Conservation (phyloP, 2,329 filamentous ascomycete species). For the Fusarium secorum region DNA sequence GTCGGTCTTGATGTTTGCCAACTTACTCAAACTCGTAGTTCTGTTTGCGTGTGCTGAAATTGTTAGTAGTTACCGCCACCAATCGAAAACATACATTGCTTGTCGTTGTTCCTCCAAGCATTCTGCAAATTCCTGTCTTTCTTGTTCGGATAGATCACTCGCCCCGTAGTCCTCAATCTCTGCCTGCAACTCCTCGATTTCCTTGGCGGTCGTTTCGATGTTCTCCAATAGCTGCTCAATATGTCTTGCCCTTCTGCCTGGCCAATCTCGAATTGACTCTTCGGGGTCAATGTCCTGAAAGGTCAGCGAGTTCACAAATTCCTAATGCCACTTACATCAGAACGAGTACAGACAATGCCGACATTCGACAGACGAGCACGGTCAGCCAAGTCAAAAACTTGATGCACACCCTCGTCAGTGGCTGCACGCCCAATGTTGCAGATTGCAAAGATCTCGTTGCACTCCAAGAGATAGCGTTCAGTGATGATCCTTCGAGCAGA, state of each 20-base stretch:
- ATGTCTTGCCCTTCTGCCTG: constrained; percentile 20
- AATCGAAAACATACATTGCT: background rate
- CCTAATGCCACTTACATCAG: constrained; percentile 46
- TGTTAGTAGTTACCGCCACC: background rate
- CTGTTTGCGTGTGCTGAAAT: constrained; percentile 10
- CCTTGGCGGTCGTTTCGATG: constrained; percentile 12
- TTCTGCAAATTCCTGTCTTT: background rate
- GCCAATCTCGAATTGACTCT: constrained; percentile 47
- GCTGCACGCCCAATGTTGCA: constrained; percentile 52
- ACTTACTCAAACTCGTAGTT: constrained; percentile 41
- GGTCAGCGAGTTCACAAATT: background rate
- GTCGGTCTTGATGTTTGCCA: background rate
- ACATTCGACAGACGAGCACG: constrained; percentile 50
- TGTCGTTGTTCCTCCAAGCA: background rate
- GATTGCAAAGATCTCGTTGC: constrained; percentile 57
- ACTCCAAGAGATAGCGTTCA: constrained; percentile 54
- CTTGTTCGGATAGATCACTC: constrained; percentile 15
- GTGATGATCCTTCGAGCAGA: constrained; percentile 53
- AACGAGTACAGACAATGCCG: constrained; percentile 54
- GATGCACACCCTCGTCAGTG: constrained; percentile 51
- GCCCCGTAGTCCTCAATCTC: constrained; percentile 16
- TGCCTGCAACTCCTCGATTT: constrained; percentile 1
- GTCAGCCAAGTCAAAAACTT: constrained; percentile 52
- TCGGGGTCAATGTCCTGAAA: constrained; percentile 44
- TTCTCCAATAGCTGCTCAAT: constrained; percentile 32